phyloP scores from a whole-genome alignment of 2,329 filamentous ascomycete species.

The Coleophoma crateriformis region DNA sequence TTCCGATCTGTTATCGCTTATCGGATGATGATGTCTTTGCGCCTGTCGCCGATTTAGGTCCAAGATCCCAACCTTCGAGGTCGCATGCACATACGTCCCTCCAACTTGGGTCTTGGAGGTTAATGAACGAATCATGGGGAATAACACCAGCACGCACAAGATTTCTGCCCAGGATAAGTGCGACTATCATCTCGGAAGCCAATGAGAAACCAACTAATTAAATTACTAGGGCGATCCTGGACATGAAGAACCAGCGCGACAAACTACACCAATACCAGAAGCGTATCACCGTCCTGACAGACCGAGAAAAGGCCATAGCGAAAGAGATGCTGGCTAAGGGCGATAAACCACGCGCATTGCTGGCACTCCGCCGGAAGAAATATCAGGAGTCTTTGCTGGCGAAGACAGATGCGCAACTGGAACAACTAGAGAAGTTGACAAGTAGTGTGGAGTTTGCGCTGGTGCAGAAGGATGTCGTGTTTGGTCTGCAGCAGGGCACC shows the following conservation, averaged over 20 bases:
- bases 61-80: not conserved
- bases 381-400: constrained; percentile 87
- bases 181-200: constrained; percentile 22
- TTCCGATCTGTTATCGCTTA: constrained; percentile 5
- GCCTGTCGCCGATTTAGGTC: constrained; percentile 1
- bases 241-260: constrained; percentile 96
- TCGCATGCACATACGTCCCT: not conserved
- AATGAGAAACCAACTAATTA: constrained; percentile 6
- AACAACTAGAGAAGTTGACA: constrained; percentile 84
- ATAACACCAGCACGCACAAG: constrained; percentile 56
- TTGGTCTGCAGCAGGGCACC: constrained; percentile 87
- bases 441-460: constrained; percentile 90
- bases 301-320: constrained; percentile 82
- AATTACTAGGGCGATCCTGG: constrained; percentile 75
- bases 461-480: constrained; percentile 94
- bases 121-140: constrained; percentile 49
- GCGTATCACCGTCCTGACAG: constrained; percentile 79
- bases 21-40: constrained; percentile 5
- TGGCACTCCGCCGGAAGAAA: constrained; percentile 90
- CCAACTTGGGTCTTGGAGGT: not conserved
- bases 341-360: constrained; percentile 75
- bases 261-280: constrained; percentile 95
- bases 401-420: constrained; percentile 91
- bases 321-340: constrained; percentile 73
- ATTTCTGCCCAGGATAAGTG: constrained; percentile 84